Evolutionary conservation across 2,329 filamentous ascomycete species (phyloP).

Genomic region (Neopestalotiopsis clavispora): DNA sequence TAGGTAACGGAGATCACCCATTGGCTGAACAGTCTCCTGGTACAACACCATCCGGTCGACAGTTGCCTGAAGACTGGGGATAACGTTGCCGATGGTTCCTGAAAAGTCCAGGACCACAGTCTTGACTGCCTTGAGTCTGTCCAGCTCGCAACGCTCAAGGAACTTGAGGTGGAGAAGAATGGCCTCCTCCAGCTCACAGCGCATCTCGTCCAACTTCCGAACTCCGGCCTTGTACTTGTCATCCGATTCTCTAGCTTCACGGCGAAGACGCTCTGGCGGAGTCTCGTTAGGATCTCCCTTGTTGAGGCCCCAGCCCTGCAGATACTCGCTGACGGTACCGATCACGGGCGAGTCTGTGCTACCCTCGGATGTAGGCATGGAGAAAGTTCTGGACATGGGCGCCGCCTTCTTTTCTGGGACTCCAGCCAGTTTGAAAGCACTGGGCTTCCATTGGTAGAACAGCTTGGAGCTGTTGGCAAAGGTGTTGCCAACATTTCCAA

Average conservation of each 20-base stretch:
- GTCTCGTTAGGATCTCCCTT: slow-evolving; percentile 93
- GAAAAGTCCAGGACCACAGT: slow-evolving; percentile 97
- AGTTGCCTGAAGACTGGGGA: slow-evolving; percentile 91
- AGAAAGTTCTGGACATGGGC: slow-evolving; percentile 74
- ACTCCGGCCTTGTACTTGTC: slow-evolving; percentile 91
- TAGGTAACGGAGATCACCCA: slow-evolving; percentile 88
- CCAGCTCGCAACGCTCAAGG: slow-evolving; percentile 95
- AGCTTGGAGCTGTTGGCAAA: slow-evolving; percentile 98
- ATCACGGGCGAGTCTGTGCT: slow-evolving; percentile 80
- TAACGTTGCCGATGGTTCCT: slow-evolving; percentile 95
- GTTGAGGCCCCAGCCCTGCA: slow-evolving; percentile 92
- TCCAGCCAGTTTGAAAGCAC: slow-evolving; percentile 85
- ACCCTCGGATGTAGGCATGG: slow-evolving; percentile 65
- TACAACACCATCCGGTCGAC: slow-evolving; percentile 99
- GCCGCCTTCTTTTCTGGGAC: slow-evolving; percentile 83
- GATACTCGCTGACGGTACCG: slow-evolving; percentile 83
- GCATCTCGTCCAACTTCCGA: slow-evolving; percentile 83
- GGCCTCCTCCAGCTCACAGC: slow-evolving; percentile 93
- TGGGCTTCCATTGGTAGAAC: slow-evolving; percentile 96
- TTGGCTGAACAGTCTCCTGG: slow-evolving; percentile 96
- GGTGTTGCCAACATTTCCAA: slow-evolving; percentile 92
- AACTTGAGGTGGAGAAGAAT: slow-evolving; percentile 93
- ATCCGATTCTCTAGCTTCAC: slow-evolving; percentile 89
- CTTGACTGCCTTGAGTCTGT: slow-evolving; percentile 96
- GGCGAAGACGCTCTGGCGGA: slow-evolving; percentile 79